These are phyloP conservation scores for Phialemoniopsis sp. DNA, from an alignment of 2,329 filamentous ascomycete genomes.

Conservation along the genomic window DNA sequence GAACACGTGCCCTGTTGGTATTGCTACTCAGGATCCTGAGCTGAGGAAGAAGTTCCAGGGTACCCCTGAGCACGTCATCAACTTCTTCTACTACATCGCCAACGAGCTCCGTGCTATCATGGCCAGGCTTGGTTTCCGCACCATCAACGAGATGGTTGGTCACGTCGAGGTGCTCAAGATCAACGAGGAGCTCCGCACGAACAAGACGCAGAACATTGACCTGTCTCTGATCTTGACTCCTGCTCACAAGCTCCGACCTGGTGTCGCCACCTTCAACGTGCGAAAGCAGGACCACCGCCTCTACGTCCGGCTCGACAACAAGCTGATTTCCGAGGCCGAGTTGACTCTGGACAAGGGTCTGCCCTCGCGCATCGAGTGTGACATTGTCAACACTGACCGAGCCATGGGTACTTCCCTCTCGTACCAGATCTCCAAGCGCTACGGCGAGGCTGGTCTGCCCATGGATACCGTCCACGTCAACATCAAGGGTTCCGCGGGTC, in stretches of 20 bases:
- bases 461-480: slow-evolving; percentile 94
- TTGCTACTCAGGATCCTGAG: slow-evolving; percentile 93
- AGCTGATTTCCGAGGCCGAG: slow-evolving; percentile 93
- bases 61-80: slow-evolving; percentile 93
- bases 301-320: slow-evolving; percentile 91
- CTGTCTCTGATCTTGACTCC: slow-evolving; percentile 89
- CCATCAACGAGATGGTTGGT: slow-evolving; percentile 96
- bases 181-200: slow-evolving; percentile 80
- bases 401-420: slow-evolving; percentile 90
- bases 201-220: slow-evolving; percentile 91
- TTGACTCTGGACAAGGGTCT: slow-evolving; percentile 91
- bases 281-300: slow-evolving; percentile 96
- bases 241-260: slow-evolving; percentile 90
- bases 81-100: slow-evolving; percentile 97
- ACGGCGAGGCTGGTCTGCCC: slow-evolving; percentile 83
- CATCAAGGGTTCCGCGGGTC: slow-evolving; percentile 92
- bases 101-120: slow-evolving; percentile 97
- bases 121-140: slow-evolving; percentile 91
- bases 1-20: slow-evolving; percentile 87
- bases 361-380: slow-evolving; percentile 89
- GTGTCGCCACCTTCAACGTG: slow-evolving; percentile 95
- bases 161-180: slow-evolving; percentile 83
- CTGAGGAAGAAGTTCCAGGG: slow-evolving; percentile 90
- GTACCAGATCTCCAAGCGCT: slow-evolving; percentile 91
- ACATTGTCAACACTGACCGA: slow-evolving; percentile 95